Conservation (phyloP, 768 basidiomycete species). For the Bullera alba region DNA sequence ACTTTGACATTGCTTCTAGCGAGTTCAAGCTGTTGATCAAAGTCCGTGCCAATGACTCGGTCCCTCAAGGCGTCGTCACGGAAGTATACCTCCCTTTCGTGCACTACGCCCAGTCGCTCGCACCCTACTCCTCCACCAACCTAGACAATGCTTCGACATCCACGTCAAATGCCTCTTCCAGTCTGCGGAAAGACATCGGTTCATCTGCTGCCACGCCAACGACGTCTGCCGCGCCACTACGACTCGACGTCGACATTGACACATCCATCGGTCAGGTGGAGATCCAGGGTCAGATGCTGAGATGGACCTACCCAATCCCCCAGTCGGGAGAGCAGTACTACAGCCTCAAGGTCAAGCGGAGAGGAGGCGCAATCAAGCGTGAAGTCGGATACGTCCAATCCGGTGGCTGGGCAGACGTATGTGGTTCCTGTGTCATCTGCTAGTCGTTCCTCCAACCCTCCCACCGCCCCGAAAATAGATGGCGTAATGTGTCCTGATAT, state of each 20-base stretch:
- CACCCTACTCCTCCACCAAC: not conserved
- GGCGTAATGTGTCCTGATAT: too few species aligned
- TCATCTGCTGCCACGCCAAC: not conserved
- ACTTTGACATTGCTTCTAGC: constrained; percentile 69
- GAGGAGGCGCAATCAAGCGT: constrained; percentile 48
- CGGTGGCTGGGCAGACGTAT: constrained; percentile 37
- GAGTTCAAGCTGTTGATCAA: constrained; percentile 62
- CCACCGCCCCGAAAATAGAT: too few species aligned
- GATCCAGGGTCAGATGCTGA: constrained; percentile 52
- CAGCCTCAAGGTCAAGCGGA: constrained; percentile 49
- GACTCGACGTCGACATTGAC: constrained; percentile 30
- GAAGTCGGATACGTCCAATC: constrained; percentile 17
- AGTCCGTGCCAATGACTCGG: constrained; percentile 58
- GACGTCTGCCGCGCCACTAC: constrained; percentile 1
- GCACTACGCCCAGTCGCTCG: constrained; percentile 55
- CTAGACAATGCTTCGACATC: not conserved
- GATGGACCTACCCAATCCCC: constrained; percentile 52
- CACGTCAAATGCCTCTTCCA: not conserved
- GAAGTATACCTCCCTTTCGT: constrained; percentile 87
- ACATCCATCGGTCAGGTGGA: constrained; percentile 53
- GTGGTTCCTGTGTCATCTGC: constrained; percentile 28
- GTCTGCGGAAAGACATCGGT: not conserved
- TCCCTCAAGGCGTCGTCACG: constrained; percentile 55
- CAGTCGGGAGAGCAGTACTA: constrained; percentile 37
- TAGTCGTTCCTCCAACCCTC: constrained; percentile 4